Conservation (phyloP, 495 filamentous ascomycete genomes). For the Talaromyces wortmannii region DNA sequence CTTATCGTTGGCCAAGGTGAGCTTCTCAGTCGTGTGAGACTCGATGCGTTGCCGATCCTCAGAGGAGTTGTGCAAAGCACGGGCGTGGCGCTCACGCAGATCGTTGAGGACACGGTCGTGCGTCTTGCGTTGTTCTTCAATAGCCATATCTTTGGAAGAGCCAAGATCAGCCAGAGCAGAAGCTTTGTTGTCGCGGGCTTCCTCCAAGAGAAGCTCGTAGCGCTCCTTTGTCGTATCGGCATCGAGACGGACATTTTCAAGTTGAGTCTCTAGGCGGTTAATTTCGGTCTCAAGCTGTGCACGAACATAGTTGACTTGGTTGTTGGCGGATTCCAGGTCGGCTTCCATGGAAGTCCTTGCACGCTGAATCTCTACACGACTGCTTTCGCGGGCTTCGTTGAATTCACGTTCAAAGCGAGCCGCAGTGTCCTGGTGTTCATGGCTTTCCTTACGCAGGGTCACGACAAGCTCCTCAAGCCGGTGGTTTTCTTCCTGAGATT, state of each 20-base stretch:
- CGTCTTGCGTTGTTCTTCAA: conserved; percentile 60
- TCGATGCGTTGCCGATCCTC: conserved; percentile 69
- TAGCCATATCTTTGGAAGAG: conserved; percentile 51
- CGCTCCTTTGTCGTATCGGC: conserved; percentile 65
- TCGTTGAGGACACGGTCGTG: conserved; percentile 67
- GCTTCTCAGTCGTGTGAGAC: conserved; percentile 58
- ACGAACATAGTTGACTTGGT: conserved; percentile 73
- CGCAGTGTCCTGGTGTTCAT: conserved; percentile 51
- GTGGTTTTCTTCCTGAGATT: conserved; percentile 45
- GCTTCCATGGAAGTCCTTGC: conserved; percentile 69
- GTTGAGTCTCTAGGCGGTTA: conserved; percentile 55
- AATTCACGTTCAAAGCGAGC: conserved; percentile 76
- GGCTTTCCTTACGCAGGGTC: conserved; percentile 60
- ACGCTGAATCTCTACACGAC: conserved; percentile 68
- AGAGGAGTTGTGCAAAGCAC: conserved; percentile 59
- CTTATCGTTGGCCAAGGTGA: conserved; percentile 74
- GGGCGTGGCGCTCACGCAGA: conserved; percentile 59
- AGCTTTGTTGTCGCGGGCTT: conserved; percentile 49
- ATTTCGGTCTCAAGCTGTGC: conserved; percentile 71
- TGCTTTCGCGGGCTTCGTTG: conserved; percentile 71
- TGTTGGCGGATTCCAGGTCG: conserved; percentile 74
- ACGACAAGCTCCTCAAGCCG: conserved; percentile 60
- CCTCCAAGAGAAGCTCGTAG: conserved; percentile 72
- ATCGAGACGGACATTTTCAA: conserved; percentile 66
- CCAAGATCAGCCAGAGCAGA: conserved; percentile 47